phyloP scores from a whole-genome alignment of 176 grass and related monocot species.

The Hordeum marinum region DNA sequence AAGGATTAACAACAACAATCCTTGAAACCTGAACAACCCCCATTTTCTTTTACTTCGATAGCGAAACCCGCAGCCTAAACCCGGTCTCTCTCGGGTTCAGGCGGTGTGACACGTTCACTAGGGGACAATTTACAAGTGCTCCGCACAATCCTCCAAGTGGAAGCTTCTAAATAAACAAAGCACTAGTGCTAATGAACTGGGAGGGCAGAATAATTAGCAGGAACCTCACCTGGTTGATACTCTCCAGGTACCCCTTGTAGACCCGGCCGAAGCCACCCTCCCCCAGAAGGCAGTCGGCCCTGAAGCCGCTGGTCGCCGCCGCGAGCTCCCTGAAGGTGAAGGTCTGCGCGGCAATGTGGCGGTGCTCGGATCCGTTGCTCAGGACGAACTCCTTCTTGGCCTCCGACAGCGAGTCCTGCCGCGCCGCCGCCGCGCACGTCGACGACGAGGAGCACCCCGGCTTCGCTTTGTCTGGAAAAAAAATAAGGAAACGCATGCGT shows the following conservation, averaged over 20 bases:
- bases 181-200: background rate
- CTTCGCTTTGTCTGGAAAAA: constrained; percentile 24
- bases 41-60: background rate
- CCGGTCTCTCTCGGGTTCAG: background rate
- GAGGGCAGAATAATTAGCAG: background rate
- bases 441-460: background rate
- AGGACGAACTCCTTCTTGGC: constrained; percentile 16
- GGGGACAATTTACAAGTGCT: background rate
- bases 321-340: constrained; percentile 70
- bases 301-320: constrained; percentile 55
- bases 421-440: background rate
- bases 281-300: constrained; percentile 66
- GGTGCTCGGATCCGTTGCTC: constrained; percentile 31
- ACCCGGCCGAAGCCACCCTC: constrained; percentile 78
- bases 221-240: constrained; percentile 49
- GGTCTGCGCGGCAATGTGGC: constrained; percentile 58
- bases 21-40: background rate
- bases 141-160: background rate
- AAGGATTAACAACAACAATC: background rate
- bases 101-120: background rate
- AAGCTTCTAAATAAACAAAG: background rate
- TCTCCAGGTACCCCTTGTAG: constrained; percentile 67
- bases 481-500: background rate
- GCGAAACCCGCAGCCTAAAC: background rate
- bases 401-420: constrained; percentile 34